Percentiles rank a stretch among this genome's conserved stretches.
These are phyloP conservation scores for Xylariaceae sp. DNA, from an alignment of 2,329 filamentous ascomycete genomes.

Conservation along the genomic window DNA sequence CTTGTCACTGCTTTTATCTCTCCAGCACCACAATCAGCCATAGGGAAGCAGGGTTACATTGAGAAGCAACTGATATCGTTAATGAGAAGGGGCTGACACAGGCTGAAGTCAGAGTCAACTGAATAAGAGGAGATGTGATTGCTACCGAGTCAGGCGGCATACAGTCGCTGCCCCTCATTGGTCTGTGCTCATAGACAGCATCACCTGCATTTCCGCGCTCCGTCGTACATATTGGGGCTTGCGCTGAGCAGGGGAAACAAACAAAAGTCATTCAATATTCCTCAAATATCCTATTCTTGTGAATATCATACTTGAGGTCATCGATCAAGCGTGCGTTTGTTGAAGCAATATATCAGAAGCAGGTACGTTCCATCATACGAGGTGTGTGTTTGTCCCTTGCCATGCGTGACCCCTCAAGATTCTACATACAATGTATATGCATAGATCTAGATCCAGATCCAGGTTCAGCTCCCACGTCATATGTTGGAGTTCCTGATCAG, in stretches of 20 bases:
- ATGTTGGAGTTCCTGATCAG: no score
- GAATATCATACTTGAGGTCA: not conserved
- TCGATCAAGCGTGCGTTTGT: no score
- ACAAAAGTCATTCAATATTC: not conserved
- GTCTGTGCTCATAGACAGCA: not conserved
- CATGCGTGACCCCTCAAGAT: slow-evolving; percentile 4
- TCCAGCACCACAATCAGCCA: not conserved
- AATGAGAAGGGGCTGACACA: not conserved
- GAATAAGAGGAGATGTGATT: not conserved
- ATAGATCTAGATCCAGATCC: not conserved
- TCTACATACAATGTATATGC: not conserved
- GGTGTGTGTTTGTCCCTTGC: not conserved
- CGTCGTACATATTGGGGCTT: not conserved
- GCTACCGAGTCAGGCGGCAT: no score
- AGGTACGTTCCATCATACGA: slow-evolving; percentile 9
- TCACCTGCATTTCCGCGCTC: no score
- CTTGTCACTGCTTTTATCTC: slow-evolving; percentile 19
- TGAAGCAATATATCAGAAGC: not conserved
- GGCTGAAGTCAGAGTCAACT: not conserved
- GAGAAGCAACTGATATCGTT: not conserved
- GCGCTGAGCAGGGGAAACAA: slow-evolving; percentile 7
- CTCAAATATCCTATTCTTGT: not conserved
- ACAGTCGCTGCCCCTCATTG: not conserved
- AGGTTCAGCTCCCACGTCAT: not conserved
- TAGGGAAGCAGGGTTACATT: not conserved